Conservation (phyloP, 164 flowering plant species). For the Cinnamomum micranthum region DNA sequence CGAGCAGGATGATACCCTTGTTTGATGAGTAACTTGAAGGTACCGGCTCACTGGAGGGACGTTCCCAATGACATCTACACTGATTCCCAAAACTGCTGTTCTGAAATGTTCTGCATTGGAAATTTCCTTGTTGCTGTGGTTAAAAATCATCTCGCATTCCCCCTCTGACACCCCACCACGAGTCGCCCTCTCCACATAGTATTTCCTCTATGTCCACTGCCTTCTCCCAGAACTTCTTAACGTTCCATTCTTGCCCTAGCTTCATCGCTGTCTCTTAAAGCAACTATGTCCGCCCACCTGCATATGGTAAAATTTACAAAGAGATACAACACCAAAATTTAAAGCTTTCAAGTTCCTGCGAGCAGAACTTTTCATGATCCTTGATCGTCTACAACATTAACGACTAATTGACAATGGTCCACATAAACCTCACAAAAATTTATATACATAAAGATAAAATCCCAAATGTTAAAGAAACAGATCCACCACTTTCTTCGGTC, state of each 20-base stretch:
- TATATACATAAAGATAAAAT: too few relatives aligned
- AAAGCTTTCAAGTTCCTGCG: too few relatives aligned
- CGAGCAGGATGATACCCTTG: conserved; percentile 96
- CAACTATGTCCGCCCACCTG: conserved; percentile 99
- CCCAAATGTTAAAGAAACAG: too few relatives aligned
- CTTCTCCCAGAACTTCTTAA: conserved; percentile 90
- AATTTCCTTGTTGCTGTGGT: conserved; percentile 69
- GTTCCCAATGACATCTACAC: conserved; percentile 92
- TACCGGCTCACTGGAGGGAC: conserved; percentile 97
- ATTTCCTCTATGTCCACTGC: conserved; percentile 76
- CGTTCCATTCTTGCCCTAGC: conserved; percentile 70
- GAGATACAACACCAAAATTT: neutral
- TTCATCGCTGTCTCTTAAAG: conserved; percentile 86
- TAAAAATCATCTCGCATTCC: conserved; percentile 83
- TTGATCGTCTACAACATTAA: too few relatives aligned
- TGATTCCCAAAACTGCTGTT: conserved; percentile 90
- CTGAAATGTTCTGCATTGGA: conserved; percentile 59
- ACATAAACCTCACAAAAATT: too few relatives aligned
- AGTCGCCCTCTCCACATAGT: conserved; percentile 80
- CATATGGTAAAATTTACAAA: neutral
- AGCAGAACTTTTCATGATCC: too few relatives aligned
- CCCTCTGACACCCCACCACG: conserved; percentile 99
- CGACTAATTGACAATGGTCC: too few relatives aligned
- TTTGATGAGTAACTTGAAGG: conserved; percentile 96
- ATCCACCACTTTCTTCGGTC: too few relatives aligned